These are phyloP conservation scores for Colletotrichum falcatum DNA, from an alignment of 2,329 filamentous ascomycete species.

Conservation along the genomic window DNA sequence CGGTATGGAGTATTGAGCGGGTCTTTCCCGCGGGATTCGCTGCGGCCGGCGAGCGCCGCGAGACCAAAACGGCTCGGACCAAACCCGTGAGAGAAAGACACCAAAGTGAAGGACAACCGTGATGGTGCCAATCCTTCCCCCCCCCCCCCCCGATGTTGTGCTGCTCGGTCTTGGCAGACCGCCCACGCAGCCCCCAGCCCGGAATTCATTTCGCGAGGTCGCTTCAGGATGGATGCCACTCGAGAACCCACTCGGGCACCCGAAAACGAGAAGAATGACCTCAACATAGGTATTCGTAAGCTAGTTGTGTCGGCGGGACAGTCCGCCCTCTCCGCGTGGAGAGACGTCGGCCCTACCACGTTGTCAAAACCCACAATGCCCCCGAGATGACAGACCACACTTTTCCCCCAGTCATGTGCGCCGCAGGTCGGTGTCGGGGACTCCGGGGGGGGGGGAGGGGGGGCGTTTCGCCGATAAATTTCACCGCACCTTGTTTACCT, in stretches of 20 bases:
- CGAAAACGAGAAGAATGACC: constrained; percentile 5
- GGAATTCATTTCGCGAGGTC: constrained; percentile 10
- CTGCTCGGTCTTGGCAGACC: neutral
- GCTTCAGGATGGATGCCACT: constrained; percentile 7
- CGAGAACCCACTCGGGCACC: constrained; percentile 15
- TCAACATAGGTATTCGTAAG: neutral
- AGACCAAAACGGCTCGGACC: neutral
- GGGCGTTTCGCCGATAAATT: constrained; percentile 35
- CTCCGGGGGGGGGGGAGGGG: no score
- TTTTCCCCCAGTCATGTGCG: constrained; percentile 23
- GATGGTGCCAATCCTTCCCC: neutral
- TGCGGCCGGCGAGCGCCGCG: neutral
- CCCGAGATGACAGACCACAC: constrained; percentile 35
- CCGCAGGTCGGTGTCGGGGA: constrained; percentile 16
- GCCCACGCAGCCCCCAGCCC: neutral
- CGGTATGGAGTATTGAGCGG: neutral
- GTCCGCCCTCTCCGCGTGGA: constrained; percentile 32
- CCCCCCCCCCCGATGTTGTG: no score
- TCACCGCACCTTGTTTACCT: neutral
- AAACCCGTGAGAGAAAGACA: no score
- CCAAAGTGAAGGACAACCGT: neutral
- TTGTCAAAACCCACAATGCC: constrained; percentile 35
- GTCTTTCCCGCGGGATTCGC: neutral
- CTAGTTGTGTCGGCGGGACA: constrained; percentile 1
- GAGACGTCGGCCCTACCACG: constrained; percentile 38